Conservation (phyloP, 2,329 filamentous ascomycete species). For the Bipolaris bicolor region DNA sequence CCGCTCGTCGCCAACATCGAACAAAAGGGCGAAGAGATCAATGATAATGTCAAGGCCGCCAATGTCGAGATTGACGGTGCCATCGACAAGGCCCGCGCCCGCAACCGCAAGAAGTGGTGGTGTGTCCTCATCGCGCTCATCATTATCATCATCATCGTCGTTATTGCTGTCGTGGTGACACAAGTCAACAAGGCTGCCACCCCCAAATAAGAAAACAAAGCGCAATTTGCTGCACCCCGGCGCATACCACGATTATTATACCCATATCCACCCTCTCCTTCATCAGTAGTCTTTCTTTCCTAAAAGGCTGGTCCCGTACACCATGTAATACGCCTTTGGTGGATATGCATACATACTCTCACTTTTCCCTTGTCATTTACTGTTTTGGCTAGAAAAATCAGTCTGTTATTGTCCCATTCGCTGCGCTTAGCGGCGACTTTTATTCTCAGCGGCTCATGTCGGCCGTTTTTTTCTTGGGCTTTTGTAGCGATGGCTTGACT, state of each 20-base stretch:
- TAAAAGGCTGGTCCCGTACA: constrained; percentile 23
- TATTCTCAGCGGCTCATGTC: constrained; percentile 11
- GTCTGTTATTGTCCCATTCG: constrained; percentile 6
- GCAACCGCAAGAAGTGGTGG: constrained; percentile 92
- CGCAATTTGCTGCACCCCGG: background rate
- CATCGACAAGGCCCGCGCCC: constrained; percentile 73
- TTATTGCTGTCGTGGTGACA: constrained; percentile 49
- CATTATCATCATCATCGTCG: constrained; percentile 47
- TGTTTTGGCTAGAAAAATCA: constrained; percentile 13
- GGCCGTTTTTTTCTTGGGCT: background rate
- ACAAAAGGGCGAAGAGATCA: constrained; percentile 82
- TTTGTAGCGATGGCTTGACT: constrained; percentile 11
- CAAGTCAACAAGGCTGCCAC: constrained; percentile 32
- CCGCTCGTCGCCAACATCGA: constrained; percentile 80
- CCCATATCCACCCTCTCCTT: constrained; percentile 14
- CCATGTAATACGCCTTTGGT: constrained; percentile 25
- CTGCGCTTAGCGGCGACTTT: constrained; percentile 12
- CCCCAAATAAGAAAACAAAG: background rate
- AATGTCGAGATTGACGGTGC: constrained; percentile 84
- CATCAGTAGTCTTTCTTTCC: constrained; percentile 14
- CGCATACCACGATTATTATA: background rate
- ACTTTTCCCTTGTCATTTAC: constrained; percentile 10
- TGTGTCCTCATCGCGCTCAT: constrained; percentile 74
- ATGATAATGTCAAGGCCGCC: constrained; percentile 81
- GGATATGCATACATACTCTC: constrained; percentile 21